A percentile compares a stretch with the other conserved stretches of the same genome.
Evolutionary conservation across 805 yeast species (phyloP).

Genomic region (Debaryomyces prosopidis): DNA sequence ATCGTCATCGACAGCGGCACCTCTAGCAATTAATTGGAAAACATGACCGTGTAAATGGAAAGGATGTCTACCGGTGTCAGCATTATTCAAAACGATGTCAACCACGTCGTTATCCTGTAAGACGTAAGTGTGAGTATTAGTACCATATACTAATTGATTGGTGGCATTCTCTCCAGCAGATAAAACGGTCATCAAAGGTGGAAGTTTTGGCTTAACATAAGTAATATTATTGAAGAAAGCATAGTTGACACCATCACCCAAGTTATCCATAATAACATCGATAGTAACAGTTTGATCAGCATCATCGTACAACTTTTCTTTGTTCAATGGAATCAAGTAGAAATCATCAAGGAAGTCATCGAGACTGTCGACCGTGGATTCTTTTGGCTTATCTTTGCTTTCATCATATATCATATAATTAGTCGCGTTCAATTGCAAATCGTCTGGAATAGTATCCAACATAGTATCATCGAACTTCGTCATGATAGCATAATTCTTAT

Average conservation of each 20-base stretch:
- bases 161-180: conserved; percentile 59
- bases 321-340: conserved; percentile 63
- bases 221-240: conserved; percentile 74
- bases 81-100: conserved; percentile 76
- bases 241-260: conserved; percentile 74
- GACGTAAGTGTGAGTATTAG: conserved; percentile 64
- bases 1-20: conserved; percentile 51
- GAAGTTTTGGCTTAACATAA: conserved; percentile 66
- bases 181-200: conserved; percentile 64
- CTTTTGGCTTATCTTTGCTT: conserved; percentile 17
- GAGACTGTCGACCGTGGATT: conserved; percentile 27
- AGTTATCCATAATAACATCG: conserved; percentile 62
- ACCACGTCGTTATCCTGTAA: conserved; percentile 62
- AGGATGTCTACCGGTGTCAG: conserved; percentile 78
- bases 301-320: conserved; percentile 50
- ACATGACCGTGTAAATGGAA: conserved; percentile 78
- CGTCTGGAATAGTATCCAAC: conserved; percentile 69
- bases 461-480: conserved; percentile 62
- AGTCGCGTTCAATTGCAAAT: conserved; percentile 51
- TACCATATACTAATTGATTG: conserved; percentile 68
- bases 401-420: conserved; percentile 55
- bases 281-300: conserved; percentile 63
- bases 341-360: conserved; percentile 72
- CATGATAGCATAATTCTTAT: conserved; percentile 59
- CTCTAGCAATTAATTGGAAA: conserved; percentile 62